Evolutionary conservation across 169 alveolate species (phyloP), one percentile per base, ranked within the genome.

Genomic region (Plasmodium chabaudi): DNA sequence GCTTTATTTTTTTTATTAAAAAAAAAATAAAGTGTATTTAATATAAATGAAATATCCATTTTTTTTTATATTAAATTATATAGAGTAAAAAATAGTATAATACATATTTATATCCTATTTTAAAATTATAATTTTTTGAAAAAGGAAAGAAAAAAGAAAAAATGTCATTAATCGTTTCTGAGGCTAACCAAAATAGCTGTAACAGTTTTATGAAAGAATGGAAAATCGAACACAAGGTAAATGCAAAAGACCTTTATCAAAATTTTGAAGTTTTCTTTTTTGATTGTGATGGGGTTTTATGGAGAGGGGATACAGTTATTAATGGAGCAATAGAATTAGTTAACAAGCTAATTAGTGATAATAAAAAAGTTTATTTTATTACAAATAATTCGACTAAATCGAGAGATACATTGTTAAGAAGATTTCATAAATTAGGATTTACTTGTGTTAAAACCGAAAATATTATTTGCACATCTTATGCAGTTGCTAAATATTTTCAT

Each of bases 251-350:
- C 4, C 73, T 92, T 34, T 63, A 70, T 42, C 27, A 47, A 61
- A 63, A 57, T 9, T 68, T 84, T 77, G 87, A 92, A 44, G 93
- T 87, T 10, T 87, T 92, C 13, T 64, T 92, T 70, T 92, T 92
- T 63, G 95, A 92, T 65, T 92, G 95, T 69, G 95, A 92, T 72
- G 95, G 95, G 6, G 95, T 82, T 57, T 60, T 87, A 59, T 68
- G 94, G 96, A 84, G 95, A 67, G 86, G 96, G 84, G 88, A 87
- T 68, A 93, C 77, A 60, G 93, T 92, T 10, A 88, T 88, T 21
- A 39, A 71, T 53, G 95, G 92, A 60, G 74, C 93, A 68, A 93
- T 89, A 55, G 96, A 93, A 84, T 72, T 93, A 61, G 88, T 95
- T 68, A 87, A 92, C 25, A 60, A 70, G 15, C 79, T 72, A 49